Conservation (phyloP, 1,284 basidiomycete genomes). For the Athelia psychrophila region DNA sequence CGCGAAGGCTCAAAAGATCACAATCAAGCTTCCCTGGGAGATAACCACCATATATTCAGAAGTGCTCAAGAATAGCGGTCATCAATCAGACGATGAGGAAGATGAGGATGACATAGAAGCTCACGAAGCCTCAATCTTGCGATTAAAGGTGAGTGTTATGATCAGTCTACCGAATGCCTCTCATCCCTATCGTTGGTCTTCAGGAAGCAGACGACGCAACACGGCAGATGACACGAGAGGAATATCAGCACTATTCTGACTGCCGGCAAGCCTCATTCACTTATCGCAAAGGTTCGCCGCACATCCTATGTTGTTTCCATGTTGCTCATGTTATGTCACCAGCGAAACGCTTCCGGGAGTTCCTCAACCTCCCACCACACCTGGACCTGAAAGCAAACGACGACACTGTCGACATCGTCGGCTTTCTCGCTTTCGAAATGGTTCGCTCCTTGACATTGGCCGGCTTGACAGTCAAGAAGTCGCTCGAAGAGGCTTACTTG, state of each 20-base stretch:
- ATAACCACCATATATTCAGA: conserved; percentile 90
- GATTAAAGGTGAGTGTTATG: conserved; percentile 62
- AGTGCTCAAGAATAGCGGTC: conserved; percentile 66
- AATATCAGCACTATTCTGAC: conserved; percentile 97
- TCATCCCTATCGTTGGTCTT: conserved; percentile 26
- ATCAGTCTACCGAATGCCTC: conserved; percentile 4
- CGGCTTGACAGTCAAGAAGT: conserved; percentile 79
- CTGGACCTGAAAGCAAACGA: conserved; percentile 92
- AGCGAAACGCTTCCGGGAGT: conserved; percentile 96
- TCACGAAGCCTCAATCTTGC: conserved; percentile 88
- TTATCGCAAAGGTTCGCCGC: conserved; percentile 81
- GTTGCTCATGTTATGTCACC: conserved; percentile 2
- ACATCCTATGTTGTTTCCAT: background rate
- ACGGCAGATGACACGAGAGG: conserved; percentile 93
- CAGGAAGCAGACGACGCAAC: conserved; percentile 93
- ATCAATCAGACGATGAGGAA: conserved; percentile 88
- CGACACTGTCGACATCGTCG: conserved; percentile 95
- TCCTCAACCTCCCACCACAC: conserved; percentile 87
- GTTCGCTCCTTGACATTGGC: conserved; percentile 90
- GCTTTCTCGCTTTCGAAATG: conserved; percentile 97
- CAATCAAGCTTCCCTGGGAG: conserved; percentile 97
- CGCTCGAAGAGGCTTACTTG: conserved; percentile 70
- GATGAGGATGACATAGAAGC: conserved; percentile 97
- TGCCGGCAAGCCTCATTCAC: conserved; percentile 97
- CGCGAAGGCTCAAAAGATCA: conserved; percentile 88